Percentiles rank a stretch among this genome's conserved stretches.
Conservation (phyloP, 192 early-diverging fungal genomes). For the Geosiphon pyriformis region DNA sequence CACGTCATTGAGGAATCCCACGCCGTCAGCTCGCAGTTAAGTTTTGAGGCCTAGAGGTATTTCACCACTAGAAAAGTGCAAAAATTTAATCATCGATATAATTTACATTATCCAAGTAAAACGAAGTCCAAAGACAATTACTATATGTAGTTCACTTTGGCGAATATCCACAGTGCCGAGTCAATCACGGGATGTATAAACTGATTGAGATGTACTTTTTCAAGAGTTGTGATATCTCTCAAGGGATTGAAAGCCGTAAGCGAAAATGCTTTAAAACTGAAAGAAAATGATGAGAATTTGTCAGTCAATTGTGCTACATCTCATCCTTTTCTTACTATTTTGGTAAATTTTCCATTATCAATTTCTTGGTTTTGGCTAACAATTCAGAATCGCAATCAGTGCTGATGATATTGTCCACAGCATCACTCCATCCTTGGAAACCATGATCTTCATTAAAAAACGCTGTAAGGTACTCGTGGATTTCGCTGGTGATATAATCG, state of each 20-base stretch:
- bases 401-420: constrained; percentile 13
- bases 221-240: constrained; percentile 20
- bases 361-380: constrained; percentile 20
- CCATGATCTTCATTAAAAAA: constrained; percentile 20
- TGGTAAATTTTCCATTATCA: constrained; percentile 21
- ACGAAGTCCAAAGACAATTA: constrained; percentile 20
- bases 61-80: constrained; percentile 26
- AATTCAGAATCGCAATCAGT: constrained; percentile 14
- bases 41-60: constrained; percentile 8
- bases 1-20: constrained; percentile 20
- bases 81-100: constrained; percentile 17
- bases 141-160: constrained; percentile 25
- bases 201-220: constrained; percentile 23
- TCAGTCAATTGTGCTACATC: constrained; percentile 16
- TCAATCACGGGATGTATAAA: constrained; percentile 24
- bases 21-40: constrained; percentile 10
- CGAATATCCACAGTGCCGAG: constrained; percentile 19
- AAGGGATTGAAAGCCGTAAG: constrained; percentile 18
- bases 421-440: constrained; percentile 14
- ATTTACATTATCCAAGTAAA: constrained; percentile 26
- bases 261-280: constrained; percentile 24
- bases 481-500: constrained; percentile 18
- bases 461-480: constrained; percentile 8
- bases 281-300: constrained; percentile 14
- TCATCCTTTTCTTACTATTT: constrained; percentile 25